Percentiles rank a stretch among this genome's conserved stretches.
These are phyloP conservation scores for Scytalidium lignicola DNA, from an alignment of 2,329 filamentous ascomycete species.

Conservation along the genomic window DNA sequence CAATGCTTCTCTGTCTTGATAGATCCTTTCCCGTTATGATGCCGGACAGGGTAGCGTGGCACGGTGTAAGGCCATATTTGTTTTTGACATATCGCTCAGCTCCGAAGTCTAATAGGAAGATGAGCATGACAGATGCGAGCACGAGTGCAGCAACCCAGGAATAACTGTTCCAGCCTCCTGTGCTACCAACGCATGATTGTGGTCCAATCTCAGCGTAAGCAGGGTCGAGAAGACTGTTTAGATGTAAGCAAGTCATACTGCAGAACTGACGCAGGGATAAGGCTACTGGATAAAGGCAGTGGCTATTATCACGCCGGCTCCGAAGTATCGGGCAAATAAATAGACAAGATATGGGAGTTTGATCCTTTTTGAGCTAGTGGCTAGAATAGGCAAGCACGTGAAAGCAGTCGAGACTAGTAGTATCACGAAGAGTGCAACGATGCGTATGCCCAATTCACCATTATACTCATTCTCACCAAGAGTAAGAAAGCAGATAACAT, in stretches of 20 bases:
- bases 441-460: no score
- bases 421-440: no score
- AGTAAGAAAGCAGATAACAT: no score
- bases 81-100: slow-evolving; percentile 45
- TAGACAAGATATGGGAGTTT: no score
- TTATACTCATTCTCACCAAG: no score
- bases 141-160: slow-evolving; percentile 48
- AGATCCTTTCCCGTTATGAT: slow-evolving; percentile 17
- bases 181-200: slow-evolving; percentile 38
- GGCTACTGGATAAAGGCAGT: slow-evolving; percentile 10
- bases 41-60: slow-evolving; percentile 1
- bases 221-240: slow-evolving; percentile 16
- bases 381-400: not conserved
- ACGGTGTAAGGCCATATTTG: slow-evolving; percentile 32
- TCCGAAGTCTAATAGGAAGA: slow-evolving; percentile 46
- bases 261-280: slow-evolving; percentile 47
- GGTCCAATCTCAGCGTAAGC: slow-evolving; percentile 28
- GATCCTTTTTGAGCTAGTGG: slow-evolving; percentile 27
- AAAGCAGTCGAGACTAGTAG: no score
- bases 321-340: no score
- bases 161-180: slow-evolving; percentile 45
- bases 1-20: no score
- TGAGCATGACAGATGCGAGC: slow-evolving; percentile 39
- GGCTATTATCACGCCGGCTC: no score
- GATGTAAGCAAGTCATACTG: no score